Conservation (phyloP, 768 basidiomycete genomes). For the Hericium alpestre region DNA sequence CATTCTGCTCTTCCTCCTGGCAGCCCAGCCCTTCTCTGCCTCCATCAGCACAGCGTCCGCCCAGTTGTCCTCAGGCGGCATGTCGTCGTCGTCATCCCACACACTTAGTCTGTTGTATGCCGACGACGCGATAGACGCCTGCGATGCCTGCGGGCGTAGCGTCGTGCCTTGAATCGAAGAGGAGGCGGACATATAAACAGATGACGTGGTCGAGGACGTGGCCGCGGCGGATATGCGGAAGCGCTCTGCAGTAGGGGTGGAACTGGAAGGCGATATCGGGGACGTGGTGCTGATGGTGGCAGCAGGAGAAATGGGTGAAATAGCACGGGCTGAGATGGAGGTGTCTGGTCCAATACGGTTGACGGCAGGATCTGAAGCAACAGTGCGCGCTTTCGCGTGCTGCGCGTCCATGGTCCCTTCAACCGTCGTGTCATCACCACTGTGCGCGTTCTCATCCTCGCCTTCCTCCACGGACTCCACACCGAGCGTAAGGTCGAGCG, state of each 20-base stretch:
- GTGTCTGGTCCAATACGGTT: background rate
- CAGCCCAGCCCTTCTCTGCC: conserved; percentile 37
- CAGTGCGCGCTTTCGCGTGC: background rate
- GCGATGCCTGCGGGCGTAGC: conserved; percentile 12
- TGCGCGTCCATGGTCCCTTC: background rate
- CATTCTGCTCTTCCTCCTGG: too few species aligned
- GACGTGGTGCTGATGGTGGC: background rate
- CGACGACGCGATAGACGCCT: conserved; percentile 30
- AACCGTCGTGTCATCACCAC: background rate
- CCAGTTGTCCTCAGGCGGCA: conserved; percentile 48
- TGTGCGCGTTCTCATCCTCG: background rate
- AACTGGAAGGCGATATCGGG: background rate
- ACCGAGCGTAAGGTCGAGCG: conserved; percentile 28
- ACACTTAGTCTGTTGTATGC: conserved; percentile 29
- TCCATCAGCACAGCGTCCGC: conserved; percentile 62
- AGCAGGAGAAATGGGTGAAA: background rate
- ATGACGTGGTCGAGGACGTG: conserved; percentile 1
- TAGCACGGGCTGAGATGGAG: too few species aligned
- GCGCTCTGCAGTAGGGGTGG: background rate
- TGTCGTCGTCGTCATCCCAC: conserved; percentile 24
- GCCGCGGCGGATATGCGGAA: background rate
- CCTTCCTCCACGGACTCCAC: conserved; percentile 13
- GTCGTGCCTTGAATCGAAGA: background rate
- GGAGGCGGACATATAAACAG: conserved; percentile 3
- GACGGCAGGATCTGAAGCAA: background rate